Base-by-base conservation (phyloP, 805 yeast genomes). In the Yarrowia bubula region DNA sequence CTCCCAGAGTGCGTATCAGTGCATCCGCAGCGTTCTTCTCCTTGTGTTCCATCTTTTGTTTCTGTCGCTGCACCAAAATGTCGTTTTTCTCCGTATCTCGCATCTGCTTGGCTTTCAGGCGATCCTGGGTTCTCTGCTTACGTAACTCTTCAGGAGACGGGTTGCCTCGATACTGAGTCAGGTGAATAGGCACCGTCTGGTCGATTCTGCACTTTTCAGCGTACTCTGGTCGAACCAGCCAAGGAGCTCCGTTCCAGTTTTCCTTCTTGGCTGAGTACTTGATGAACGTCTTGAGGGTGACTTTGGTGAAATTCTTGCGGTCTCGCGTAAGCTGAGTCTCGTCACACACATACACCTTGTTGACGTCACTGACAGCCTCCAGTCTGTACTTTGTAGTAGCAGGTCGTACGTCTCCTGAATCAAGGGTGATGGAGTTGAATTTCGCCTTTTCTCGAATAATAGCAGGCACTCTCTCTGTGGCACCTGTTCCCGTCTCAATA, bases 241-340 rank as follows among this genome's bases (percentile, higher is more conserved):
- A 95, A 2, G 98, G 98, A 2, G 98, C 93, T 3, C 98, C 98
- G 47, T 87, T 80, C 80, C 89, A 90, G 64, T 87, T 82, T 1
- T 92, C 89, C 65, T 96, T 84, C 8, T 88, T 81, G 73, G 90
- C 82, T 50, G 90, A 83, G 73, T 89, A 81, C 75, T 92, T 89
- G 73, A 92, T 81, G 73, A 95, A 87, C n/a, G 97, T 87, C 74
- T 92, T 89, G 41, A 95, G 88, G 64, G 89, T 82, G 84, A 92
- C 88, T 75, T 93, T 95, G 9, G 98, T 92, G 77, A 92, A 92
- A 64, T 88, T 82, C 67, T 88, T 87, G 67, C 98, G 81, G 72
- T 93, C 97, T 69, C 99, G 81, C 38, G 88, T 79, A 22, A 95
- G 84, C 70, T 89, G 88, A 1, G 83, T 77, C 66, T 87, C 89